Evolutionary conservation across 345 rosid species (phyloP).

Genomic region (Raphanus raphanistrum): DNA sequence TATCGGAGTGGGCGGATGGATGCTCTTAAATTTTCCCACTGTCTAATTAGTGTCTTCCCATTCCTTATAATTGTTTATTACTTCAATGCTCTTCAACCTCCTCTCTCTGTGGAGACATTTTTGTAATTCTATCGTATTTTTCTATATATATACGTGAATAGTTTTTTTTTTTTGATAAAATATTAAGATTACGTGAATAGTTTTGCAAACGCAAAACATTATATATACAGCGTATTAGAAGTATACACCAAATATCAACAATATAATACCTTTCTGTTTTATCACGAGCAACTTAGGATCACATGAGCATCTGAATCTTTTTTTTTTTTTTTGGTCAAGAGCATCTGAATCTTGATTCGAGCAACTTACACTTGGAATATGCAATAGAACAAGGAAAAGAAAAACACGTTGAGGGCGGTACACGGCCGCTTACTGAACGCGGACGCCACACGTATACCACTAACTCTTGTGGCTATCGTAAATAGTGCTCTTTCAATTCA

Average conservation of each 20-base stretch:
- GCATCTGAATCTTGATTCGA: neutral
- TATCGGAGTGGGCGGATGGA: neutral
- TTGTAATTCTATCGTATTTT: neutral
- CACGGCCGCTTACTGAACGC: constrained; percentile 29
- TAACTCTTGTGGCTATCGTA: constrained; percentile 1
- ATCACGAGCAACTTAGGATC: neutral
- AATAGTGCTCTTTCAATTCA: constrained; percentile 17
- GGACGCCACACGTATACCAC: constrained; percentile 25
- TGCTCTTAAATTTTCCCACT: neutral
- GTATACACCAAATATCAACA: neutral
- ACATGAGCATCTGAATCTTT: neutral
- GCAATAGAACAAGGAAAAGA: neutral
- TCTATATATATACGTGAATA: neutral
- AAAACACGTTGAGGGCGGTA: constrained; percentile 35
- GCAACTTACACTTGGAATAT: constrained; percentile 9
- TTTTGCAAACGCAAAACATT: neutral
- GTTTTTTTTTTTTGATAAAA: no score
- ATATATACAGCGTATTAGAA: neutral
- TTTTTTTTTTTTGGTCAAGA: no score
- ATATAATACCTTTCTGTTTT: neutral
- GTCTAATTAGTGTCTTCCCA: neutral
- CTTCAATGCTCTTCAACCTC: neutral
- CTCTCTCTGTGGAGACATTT: neutral
- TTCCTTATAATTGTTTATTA: neutral
- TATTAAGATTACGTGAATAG: neutral